These are phyloP conservation scores for Aspergillus funiculosus DNA, from an alignment of 495 filamentous ascomycete genomes.

Conservation along the genomic window DNA sequence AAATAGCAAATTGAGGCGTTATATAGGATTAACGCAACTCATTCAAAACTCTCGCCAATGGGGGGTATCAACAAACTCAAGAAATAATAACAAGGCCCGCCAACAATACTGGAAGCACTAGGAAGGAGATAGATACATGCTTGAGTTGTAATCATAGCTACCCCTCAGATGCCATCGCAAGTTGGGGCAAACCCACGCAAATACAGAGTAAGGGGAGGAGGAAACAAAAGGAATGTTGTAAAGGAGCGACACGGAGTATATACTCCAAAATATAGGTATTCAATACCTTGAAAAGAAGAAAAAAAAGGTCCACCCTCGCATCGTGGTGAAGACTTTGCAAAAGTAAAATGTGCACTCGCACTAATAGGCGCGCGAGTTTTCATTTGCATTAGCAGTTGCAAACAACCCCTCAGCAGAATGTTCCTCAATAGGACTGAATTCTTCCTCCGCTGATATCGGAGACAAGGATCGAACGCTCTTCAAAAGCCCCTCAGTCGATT, in stretches of 20 bases:
- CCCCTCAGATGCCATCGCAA: slow-evolving; percentile 9
- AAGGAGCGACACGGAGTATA: slow-evolving; percentile 31
- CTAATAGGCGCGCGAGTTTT: slow-evolving; percentile 46
- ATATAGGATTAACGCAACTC: slow-evolving; percentile 16
- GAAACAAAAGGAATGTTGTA: slow-evolving; percentile 28
- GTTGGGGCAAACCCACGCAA: slow-evolving; percentile 4
- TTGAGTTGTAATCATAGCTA: slow-evolving; percentile 10
- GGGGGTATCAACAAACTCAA: slow-evolving; percentile 42
- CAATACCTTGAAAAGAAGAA: slow-evolving; percentile 1
- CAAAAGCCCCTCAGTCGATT: slow-evolving; percentile 63
- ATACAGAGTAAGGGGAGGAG: slow-evolving; percentile 10
- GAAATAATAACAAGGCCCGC: slow-evolving; percentile 18
- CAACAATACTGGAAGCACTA: slow-evolving; percentile 11
- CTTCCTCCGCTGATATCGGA: slow-evolving; percentile 40
- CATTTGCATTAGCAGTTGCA: slow-evolving; percentile 60
- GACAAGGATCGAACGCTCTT: slow-evolving; percentile 49
- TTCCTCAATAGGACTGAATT: slow-evolving; percentile 37
- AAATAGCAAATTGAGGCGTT: slow-evolving; percentile 12
- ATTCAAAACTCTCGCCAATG: slow-evolving; percentile 31
- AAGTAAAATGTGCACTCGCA: neutral
- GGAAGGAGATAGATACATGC: slow-evolving; percentile 1
- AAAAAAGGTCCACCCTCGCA: slow-evolving; percentile 3
- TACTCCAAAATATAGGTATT: slow-evolving; percentile 10
- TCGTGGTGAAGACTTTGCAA: slow-evolving; percentile 1
- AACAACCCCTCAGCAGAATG: slow-evolving; percentile 45